Base-by-base conservation (phyloP, 352 stramenopile species). In the Phytophthora pisi region DNA sequence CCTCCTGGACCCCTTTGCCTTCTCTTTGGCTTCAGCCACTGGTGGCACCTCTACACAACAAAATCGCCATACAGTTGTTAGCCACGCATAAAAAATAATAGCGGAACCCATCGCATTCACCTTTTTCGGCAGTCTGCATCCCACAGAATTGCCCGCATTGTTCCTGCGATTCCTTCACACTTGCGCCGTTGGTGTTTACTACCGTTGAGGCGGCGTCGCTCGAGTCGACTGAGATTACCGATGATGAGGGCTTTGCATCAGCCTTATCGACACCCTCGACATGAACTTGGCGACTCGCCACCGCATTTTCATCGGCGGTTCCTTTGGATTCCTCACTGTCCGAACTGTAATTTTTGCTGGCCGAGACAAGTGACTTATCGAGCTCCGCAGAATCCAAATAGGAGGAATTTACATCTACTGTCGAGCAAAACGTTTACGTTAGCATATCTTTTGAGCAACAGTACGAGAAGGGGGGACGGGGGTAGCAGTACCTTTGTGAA, bases 41-140 rank as follows among this genome's bases (percentile, higher is more conserved):
- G 30, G 23, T 26, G 40, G 8, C 20, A 20, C 63, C 55, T 67
- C 16, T 40, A 26, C 40, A 46, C 16, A 24, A 46, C 16, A 24
- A 34, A 31, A 40, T n/a, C 34, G 20, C 55, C 43, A 34, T 16
- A 64, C 18, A 16, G 16, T 26, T 26, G 42, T 66, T 45, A 66
- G 61, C 46, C 11, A 36, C 28, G 51, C 18, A 45, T 11, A 38
- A 15, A 9, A 9, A 7, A 6, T 9, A 4, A 42, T 15, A 15
- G 34, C 3, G 13, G 11, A 42, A 16, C 34, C 1, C 28, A 42
- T 38, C n/a, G 51, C 5, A 7, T 15, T 61, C 54, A 81, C 74
- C 77, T 70, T 68, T 57, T 52, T 70, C 59, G 18, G 57, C 65
- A 28, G 65, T 65, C 50, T 74, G 68, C 72, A 85, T 81, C 55